phyloP scores from a whole-genome alignment of 352 stramenopile genomes.

The Plasmopara halstedii region DNA sequence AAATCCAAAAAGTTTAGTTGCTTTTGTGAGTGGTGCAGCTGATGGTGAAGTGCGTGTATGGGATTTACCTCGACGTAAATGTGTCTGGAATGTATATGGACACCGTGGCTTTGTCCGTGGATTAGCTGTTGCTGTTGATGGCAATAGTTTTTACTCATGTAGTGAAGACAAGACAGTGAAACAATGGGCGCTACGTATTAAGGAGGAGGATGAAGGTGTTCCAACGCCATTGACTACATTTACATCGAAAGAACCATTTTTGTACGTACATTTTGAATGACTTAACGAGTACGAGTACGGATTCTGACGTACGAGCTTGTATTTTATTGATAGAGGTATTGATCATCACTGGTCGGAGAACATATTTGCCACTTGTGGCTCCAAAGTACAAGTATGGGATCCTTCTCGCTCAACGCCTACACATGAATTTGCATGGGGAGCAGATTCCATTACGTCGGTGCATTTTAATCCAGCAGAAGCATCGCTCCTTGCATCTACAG shows the following conservation, averaged over 20 bases:
- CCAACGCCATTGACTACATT: conserved; percentile 66
- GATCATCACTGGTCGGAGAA: conserved; percentile 96
- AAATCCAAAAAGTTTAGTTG: conserved; percentile 86
- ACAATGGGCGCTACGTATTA: conserved; percentile 77
- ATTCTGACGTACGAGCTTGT: too few species aligned
- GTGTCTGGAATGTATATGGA: conserved; percentile 90
- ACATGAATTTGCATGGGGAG: conserved; percentile 89
- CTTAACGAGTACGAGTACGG: too few species aligned
- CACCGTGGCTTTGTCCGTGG: conserved; percentile 93
- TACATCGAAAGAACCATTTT: conserved; percentile 78
- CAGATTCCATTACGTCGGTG: conserved; percentile 93
- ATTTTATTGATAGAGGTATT: conserved; percentile 94
- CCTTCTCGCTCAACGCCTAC: conserved; percentile 89
- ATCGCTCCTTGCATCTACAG: conserved; percentile 92
- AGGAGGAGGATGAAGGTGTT: conserved; percentile 62
- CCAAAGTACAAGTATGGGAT: conserved; percentile 96
- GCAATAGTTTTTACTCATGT: conserved; percentile 89
- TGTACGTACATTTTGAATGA: conserved; percentile 38
- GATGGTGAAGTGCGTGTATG: conserved; percentile 95
- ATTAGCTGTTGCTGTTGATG: conserved; percentile 71
- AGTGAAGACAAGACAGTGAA: conserved; percentile 95
- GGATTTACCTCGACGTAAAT: conserved; percentile 93
- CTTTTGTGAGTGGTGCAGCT: conserved; percentile 81
- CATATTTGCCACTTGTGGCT: conserved; percentile 89
- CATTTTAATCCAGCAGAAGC: conserved; percentile 96